A percentile compares a stretch with the other conserved stretches of the same genome.
Conservation (phyloP, 108 stramenopile genomes). For the Conticribra guillardii region DNA sequence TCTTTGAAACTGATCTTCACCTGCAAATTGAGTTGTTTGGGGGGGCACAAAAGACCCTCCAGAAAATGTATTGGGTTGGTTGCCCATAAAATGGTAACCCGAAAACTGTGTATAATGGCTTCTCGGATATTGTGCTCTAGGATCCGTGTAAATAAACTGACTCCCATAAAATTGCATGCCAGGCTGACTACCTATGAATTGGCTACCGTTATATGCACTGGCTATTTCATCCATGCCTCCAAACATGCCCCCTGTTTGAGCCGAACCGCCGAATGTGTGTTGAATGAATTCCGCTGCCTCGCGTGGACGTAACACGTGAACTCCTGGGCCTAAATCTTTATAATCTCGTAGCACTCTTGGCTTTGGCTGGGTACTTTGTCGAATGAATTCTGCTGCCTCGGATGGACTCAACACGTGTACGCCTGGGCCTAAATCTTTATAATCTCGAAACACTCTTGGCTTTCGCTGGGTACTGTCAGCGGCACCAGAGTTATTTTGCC, state of each 20-base stretch:
- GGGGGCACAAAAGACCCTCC: no score
- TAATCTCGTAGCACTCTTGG: conserved; percentile 56
- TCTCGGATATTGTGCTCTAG: no score
- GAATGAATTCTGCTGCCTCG: conserved; percentile 80
- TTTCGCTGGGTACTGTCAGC: conserved; percentile 57
- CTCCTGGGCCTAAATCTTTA: conserved; percentile 38
- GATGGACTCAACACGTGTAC: conserved; percentile 75
- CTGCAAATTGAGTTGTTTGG: no score
- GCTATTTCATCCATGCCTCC: conserved; percentile 64
- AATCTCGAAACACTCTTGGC: conserved; percentile 54
- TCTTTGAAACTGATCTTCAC: background rate
- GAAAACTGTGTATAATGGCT: no score
- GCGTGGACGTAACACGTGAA: conserved; percentile 73
- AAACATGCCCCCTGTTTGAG: conserved; percentile 78
- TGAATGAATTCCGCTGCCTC: conserved; percentile 79
- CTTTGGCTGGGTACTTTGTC: conserved; percentile 52
- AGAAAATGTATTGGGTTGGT: no score
- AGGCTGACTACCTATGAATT: conserved; percentile 13
- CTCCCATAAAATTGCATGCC: conserved; percentile 47
- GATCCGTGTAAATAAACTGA: no score
- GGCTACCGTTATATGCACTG: conserved; percentile 30
- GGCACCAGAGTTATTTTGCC: no score
- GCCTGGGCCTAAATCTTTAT: conserved; percentile 39
- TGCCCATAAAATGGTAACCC: no score
- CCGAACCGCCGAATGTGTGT: conserved; percentile 77